These are phyloP conservation scores for Rostrohypoxylon terebratum DNA, from an alignment of 495 filamentous ascomycete species.

Conservation along the genomic window DNA sequence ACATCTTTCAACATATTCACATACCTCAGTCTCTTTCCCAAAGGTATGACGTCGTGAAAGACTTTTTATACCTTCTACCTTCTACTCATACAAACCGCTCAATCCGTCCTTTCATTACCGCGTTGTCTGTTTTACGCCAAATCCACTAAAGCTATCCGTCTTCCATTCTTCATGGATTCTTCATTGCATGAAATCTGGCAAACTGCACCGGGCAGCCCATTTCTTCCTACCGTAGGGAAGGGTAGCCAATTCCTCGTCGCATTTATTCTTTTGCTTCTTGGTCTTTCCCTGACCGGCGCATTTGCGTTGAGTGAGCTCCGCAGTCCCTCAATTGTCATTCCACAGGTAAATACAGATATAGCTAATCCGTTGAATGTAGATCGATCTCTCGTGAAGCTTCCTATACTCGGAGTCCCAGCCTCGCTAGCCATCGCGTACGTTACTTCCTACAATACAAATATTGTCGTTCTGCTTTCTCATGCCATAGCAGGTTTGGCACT, in stretches of 20 bases:
- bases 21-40: neutral
- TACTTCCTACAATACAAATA: slow-evolving; percentile 11
- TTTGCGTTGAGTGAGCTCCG: slow-evolving; percentile 84
- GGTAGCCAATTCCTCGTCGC: slow-evolving; percentile 84
- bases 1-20: neutral
- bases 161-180: slow-evolving; percentile 64
- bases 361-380: slow-evolving; percentile 64
- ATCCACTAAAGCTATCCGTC: slow-evolving; percentile 5
- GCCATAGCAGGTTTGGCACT: slow-evolving; percentile 79
- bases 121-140: slow-evolving; percentile 10
- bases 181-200: slow-evolving; percentile 91
- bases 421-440: slow-evolving; percentile 89
- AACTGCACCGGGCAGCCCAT: slow-evolving; percentile 84
- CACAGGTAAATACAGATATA: neutral
- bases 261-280: slow-evolving; percentile 78
- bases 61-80: too few species aligned
- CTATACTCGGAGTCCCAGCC: slow-evolving; percentile 85
- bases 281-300: slow-evolving; percentile 72
- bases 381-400: slow-evolving; percentile 82
- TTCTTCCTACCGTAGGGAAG: slow-evolving; percentile 83
- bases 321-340: neutral
- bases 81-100: neutral
- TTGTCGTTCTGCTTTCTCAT: slow-evolving; percentile 40
- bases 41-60: slow-evolving; percentile 28
- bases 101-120: neutral